Conservation (phyloP, 495 filamentous ascomycete genomes). For the Aspergillus haitiensis region DNA sequence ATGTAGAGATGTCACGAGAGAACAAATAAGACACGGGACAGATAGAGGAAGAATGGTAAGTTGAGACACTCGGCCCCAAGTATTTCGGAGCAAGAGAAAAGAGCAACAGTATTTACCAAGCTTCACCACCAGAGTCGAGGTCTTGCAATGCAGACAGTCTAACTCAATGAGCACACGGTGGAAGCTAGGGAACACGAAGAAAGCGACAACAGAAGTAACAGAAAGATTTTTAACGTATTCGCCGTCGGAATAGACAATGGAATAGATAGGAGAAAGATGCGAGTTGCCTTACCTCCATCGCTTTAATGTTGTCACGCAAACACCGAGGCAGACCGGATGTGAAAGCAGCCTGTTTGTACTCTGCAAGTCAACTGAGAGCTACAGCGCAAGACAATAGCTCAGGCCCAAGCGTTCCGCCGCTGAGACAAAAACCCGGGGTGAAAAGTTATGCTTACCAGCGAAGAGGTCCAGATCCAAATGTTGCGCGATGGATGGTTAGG, state of each 20-base stretch:
- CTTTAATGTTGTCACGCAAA: neutral
- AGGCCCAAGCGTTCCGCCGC: neutral
- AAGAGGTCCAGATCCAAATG: neutral
- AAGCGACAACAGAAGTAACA: neutral
- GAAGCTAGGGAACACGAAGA: neutral
- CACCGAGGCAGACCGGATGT: neutral
- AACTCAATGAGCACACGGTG: neutral
- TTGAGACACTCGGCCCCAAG: too few relatives aligned
- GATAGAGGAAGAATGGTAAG: too few relatives aligned
- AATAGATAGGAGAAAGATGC: constrained; percentile 6
- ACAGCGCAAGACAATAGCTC: neutral
- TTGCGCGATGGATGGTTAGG: neutral
- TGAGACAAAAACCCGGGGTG: neutral
- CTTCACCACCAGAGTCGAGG: too few relatives aligned
- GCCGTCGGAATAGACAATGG: neutral
- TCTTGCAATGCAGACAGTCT: too few relatives aligned
- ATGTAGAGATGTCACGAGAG: too few relatives aligned
- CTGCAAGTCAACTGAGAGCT: constrained; percentile 3
- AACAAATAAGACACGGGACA: too few relatives aligned
- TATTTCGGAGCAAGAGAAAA: too few relatives aligned
- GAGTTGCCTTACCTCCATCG: constrained; percentile 23
- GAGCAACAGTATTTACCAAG: too few relatives aligned
- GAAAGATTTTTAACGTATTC: neutral
- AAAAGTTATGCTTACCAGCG: neutral
- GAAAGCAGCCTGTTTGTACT: neutral